These are phyloP conservation scores for Panicum miliaceum DNA, from an alignment of 176 grass and related monocot species.

Conservation along the genomic window DNA sequence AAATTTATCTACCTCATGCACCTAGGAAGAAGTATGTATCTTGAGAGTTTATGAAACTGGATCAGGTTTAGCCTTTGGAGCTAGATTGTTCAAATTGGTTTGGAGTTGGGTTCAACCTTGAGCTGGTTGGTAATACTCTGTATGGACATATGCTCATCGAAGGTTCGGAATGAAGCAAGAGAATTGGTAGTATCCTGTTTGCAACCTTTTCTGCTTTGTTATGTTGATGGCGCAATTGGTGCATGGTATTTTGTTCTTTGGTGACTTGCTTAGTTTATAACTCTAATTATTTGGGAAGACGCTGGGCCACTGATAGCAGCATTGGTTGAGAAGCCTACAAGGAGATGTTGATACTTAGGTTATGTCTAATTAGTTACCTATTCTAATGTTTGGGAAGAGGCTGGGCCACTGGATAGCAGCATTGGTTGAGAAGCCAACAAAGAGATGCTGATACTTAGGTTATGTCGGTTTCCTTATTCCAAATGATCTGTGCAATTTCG, in stretches of 20 bases:
- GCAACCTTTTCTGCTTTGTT: not conserved
- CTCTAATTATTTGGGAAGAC: not conserved
- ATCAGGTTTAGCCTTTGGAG: not conserved
- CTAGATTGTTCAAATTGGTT: slow-evolving; percentile 12
- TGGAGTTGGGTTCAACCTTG: slow-evolving; percentile 3
- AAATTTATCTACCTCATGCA: slow-evolving; percentile 5
- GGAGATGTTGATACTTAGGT: not conserved
- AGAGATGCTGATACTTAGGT: not conserved
- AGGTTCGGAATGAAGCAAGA: slow-evolving; percentile 19
- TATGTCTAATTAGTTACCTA: not conserved
- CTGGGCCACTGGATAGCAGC: not conserved
- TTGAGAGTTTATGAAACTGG: slow-evolving; percentile 16
- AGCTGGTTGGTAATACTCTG: slow-evolving; percentile 12
- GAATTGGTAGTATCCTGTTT: not conserved
- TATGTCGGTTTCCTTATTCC: not conserved
- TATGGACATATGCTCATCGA: not conserved
- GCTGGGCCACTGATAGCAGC: not conserved
- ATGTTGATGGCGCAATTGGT: not conserved
- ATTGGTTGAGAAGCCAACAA: not conserved
- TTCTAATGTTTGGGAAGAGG: not conserved
- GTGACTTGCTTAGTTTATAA: not conserved
- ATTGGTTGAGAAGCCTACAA: not conserved
- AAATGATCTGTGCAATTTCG: not conserved
- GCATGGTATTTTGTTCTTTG: not conserved
- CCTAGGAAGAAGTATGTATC: slow-evolving; percentile 4